Percentiles rank a stretch among this genome's conserved stretches.
Evolutionary conservation across 352 stramenopile genomes (phyloP).

Genomic region (Peronospora tabacina): DNA sequence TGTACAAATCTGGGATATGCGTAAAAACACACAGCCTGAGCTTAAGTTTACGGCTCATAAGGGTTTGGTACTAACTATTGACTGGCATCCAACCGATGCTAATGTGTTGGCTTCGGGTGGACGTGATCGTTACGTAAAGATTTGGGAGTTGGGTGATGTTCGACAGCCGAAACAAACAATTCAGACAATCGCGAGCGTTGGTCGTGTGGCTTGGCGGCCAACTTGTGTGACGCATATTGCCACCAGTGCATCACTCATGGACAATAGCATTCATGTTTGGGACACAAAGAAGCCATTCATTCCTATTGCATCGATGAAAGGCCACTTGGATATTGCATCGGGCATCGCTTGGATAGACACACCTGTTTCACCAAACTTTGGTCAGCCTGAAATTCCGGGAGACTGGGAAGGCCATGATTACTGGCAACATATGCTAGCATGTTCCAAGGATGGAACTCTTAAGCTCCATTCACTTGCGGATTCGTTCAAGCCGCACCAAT

Average conservation of each 20-base stretch:
- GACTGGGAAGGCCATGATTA: conserved; percentile 73
- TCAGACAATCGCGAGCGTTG: conserved; percentile 80
- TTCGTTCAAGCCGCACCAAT: conserved; percentile 76
- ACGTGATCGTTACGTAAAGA: conserved; percentile 82
- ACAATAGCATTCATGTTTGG: conserved; percentile 86
- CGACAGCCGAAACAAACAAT: conserved; percentile 79
- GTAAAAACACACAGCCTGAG: conserved; percentile 72
- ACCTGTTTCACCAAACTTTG: conserved; percentile 36
- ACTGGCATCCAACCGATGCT: conserved; percentile 70
- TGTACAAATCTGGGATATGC: conserved; percentile 83
- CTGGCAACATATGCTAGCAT: conserved; percentile 86
- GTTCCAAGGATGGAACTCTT: conserved; percentile 81
- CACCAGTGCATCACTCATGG: conserved; percentile 75
- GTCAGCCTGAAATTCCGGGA: conserved; percentile 25
- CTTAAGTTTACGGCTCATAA: conserved; percentile 85
- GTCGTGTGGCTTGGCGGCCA: conserved; percentile 69
- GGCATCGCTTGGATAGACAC: conserved; percentile 85
- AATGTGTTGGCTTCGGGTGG: conserved; percentile 71
- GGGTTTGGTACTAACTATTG: conserved; percentile 70
- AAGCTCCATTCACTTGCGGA: conserved; percentile 82
- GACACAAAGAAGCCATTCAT: conserved; percentile 81
- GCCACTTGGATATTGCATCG: conserved; percentile 72
- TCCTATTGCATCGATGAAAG: conserved; percentile 78
- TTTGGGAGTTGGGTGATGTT: conserved; percentile 70
- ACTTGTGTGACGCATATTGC: conserved; percentile 77